Conservation (phyloP, 768 basidiomycete species). For the Phlebiopsis flavidoalba region DNA sequence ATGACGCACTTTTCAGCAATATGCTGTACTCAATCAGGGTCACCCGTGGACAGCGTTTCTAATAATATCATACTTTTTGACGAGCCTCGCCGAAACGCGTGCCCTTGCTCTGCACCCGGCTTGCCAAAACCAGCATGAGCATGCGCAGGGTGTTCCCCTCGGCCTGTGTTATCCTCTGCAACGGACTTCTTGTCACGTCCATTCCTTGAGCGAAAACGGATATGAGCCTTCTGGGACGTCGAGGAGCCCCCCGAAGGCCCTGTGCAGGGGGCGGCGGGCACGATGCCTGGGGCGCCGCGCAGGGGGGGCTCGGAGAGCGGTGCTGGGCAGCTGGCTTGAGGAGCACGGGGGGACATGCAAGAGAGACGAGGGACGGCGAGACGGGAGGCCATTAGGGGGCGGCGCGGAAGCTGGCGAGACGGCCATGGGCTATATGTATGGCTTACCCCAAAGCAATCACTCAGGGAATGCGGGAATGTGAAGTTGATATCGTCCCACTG, state of each 20-base stretch:
- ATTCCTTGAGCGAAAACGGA: slow-evolving; percentile 40
- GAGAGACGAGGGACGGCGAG: slow-evolving; percentile 5
- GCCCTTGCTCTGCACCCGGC: slow-evolving; percentile 83
- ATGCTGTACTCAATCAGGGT: slow-evolving; percentile 80
- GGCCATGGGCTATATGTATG: neutral
- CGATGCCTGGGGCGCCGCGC: neutral
- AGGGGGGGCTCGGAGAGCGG: slow-evolving; percentile 1
- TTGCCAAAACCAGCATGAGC: slow-evolving; percentile 79
- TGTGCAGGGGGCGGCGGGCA: slow-evolving; percentile 14
- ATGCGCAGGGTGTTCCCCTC: slow-evolving; percentile 42
- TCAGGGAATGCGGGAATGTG: neutral
- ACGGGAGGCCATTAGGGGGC: slow-evolving; percentile 1
- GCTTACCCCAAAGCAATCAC: neutral
- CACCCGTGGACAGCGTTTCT: slow-evolving; percentile 80
- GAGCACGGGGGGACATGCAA: slow-evolving; percentile 13
- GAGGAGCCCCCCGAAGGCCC: slow-evolving; percentile 27
- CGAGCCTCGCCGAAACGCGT: slow-evolving; percentile 72
- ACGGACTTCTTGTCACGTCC: slow-evolving; percentile 30
- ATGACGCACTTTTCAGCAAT: slow-evolving; percentile 53
- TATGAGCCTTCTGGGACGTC: slow-evolving; percentile 35
- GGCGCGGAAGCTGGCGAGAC: neutral
- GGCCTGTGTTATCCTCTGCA: slow-evolving; percentile 3
- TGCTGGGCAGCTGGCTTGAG: neutral
- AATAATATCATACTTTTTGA: slow-evolving; percentile 75
- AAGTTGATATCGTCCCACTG: slow-evolving; percentile 1